Base-by-base conservation (phyloP, 2,329 filamentous ascomycete species). In the Stenocarpella maydis region DNA sequence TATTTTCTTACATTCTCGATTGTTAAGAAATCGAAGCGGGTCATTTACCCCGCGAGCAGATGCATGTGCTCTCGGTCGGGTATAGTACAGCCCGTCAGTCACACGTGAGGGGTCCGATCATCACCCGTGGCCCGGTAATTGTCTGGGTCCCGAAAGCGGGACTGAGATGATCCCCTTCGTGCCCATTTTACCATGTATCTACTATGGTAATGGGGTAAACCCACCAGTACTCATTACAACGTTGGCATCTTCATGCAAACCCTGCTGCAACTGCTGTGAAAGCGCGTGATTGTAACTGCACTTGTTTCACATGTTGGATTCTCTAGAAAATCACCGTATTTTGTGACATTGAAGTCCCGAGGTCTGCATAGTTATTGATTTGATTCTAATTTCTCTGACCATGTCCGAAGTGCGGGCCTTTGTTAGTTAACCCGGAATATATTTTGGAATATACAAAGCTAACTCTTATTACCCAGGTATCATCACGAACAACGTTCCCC, bases 41-140 rank as follows among this genome's bases (percentile, higher is more conserved):
- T 19, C 26, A 8, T 15, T 14, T 63, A 63, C 58, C 58, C 58
- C 58, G 58, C 58, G 58, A 37, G 19, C 26, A 28, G n/a, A n/a
- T n/a, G n/a, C n/a, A n/a, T n/a, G 39, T 24, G 31, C n/a, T 21
- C n/a, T 15, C 2, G 53, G n/a, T 24, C n/a, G 10, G n/a, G 17
- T 4, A 15, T 55, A 34, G 34, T 21, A 21, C 53, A 39, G 2
- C n/a, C n/a, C n/a, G n/a, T 39, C 53, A 26, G 2, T 24, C 31
- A 12, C n/a, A 26, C 34, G 34, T 54, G 53, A 37, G 28, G 31
- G 34, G 53, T 28, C 58, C 28, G 43, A 49, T 37, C 26, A 49
- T 37, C 43, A 19, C 14, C n/a, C 26, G 8, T 37, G 9, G 37
- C 14, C 21, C 43, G 58, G 58, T 34, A 63, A 49, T 26, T 61